Base-by-base conservation (phyloP, 345 rosid genomes). In the Euclidium syriacum region DNA sequence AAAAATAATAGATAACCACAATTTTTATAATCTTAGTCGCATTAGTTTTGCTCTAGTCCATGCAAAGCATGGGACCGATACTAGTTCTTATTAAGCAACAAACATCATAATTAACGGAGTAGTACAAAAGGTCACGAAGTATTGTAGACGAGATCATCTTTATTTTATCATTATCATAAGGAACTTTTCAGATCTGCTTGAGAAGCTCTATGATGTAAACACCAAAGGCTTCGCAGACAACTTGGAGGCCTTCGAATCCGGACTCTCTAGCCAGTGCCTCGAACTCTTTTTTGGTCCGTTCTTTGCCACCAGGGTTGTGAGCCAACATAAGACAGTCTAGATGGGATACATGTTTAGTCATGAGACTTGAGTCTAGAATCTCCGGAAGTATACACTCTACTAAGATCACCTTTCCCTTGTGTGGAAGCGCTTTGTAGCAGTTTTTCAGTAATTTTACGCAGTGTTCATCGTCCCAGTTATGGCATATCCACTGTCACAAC, bases 401-500 rank as follows among this genome's bases (percentile, higher is more conserved):
- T 1, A 64, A 8, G 24, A 73, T 55, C 48, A 73, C 52, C 14
- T 77, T 68, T 10, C 77, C 75, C 0, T 15, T 1, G 0, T 64
- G 60, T 4, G 77, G 71, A 10, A 68, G 3, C 7, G 75, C 68
- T 10, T 64, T 43, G 17, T 41, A 41, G 17, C 74, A 68, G n/a
- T 33, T 35, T 50, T 64, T 68, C 25, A 77, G 25, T 16, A 77
- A n/a, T 47, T 69, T 73, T 50, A 53, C 35, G 46, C 75, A 73
- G 4, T 11, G 22, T 2, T 77, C 67, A 33, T 77, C 73, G 3
- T 36, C 58, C 80, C 70, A 65, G 1, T 64, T 41, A 19, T 77
- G 77, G 32, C 64, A 51, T 1, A 71, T 14, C 61, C 61, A 71
- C 75, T 71, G 40, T n/a, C n/a, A n/a, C n/a, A n/a, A n/a, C n/a